These are phyloP conservation scores for Termitomyces sp. DNA, from an alignment of 768 basidiomycete species.

Conservation along the genomic window DNA sequence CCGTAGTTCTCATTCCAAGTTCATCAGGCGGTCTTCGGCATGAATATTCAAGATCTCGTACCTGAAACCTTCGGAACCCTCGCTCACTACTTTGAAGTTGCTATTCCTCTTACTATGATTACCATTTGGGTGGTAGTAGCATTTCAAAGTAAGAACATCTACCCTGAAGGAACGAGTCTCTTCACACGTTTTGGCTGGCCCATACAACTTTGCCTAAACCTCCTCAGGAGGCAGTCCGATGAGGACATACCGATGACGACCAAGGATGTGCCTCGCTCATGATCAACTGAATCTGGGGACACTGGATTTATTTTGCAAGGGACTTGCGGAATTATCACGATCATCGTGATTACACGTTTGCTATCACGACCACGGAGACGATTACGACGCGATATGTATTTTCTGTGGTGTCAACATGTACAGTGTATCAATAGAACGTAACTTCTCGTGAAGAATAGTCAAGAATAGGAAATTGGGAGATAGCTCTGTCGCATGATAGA, in stretches of 20 bases:
- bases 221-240: background rate
- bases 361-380: background rate
- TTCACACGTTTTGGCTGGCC: slow-evolving; percentile 34
- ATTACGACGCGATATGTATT: background rate
- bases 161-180: slow-evolving; percentile 20
- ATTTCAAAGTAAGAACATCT: slow-evolving; percentile 41
- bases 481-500: too few species aligned
- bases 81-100: slow-evolving; percentile 33
- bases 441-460: background rate
- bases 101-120: slow-evolving; percentile 40
- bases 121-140: slow-evolving; percentile 54
- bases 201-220: slow-evolving; percentile 16
- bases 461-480: too few species aligned
- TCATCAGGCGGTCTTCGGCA: slow-evolving; percentile 49
- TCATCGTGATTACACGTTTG: background rate
- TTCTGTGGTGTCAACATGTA: too few species aligned
- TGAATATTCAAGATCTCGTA: slow-evolving; percentile 48
- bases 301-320: background rate
- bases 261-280: background rate
- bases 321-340: background rate
- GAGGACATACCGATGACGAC: slow-evolving; percentile 8
- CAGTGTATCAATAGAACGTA: background rate
- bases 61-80: slow-evolving; percentile 31
- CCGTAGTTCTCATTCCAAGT: background rate
- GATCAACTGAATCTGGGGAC: background rate